Evolutionary conservation across 148 eudicot genomes (phyloP).

Genomic region (Fagopyrum homotropicum): DNA sequence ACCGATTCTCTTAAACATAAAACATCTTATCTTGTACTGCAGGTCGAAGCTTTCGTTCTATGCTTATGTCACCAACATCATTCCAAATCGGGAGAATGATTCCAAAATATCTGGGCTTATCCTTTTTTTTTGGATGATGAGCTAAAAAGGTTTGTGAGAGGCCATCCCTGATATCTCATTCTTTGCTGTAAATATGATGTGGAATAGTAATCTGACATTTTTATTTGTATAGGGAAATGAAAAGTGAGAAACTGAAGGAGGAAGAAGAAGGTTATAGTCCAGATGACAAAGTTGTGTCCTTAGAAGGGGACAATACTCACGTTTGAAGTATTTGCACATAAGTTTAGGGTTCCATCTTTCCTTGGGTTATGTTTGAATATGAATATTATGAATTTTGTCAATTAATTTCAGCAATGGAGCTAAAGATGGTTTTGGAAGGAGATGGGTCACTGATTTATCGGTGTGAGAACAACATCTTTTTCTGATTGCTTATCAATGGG

Average conservation of each 20-base stretch:
- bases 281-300: constrained; percentile 8
- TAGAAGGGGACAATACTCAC: neutral
- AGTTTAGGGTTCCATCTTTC: neutral
- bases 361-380: neutral
- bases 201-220: neutral
- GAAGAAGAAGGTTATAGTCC: constrained; percentile 4
- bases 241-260: neutral
- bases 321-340: neutral
- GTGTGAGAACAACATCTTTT: constrained; percentile 8
- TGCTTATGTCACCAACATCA: constrained; percentile 74
- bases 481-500: constrained; percentile 5
- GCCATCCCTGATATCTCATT: constrained; percentile 7
- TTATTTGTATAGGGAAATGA: constrained; percentile 7
- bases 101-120: constrained; percentile 76
- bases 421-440: neutral
- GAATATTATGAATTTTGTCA: neutral
- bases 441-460: neutral
- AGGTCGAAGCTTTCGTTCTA: constrained; percentile 91
- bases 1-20: neutral
- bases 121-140: constrained; percentile 22
- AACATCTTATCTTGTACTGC: constrained; percentile 18
- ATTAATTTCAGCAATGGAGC: neutral
- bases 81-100: constrained; percentile 53
- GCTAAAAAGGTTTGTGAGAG: constrained; percentile 5
- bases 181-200: constrained; percentile 9